Conservation (phyloP, 148 eudicot species). For the Nepenthes gracilis region DNA sequence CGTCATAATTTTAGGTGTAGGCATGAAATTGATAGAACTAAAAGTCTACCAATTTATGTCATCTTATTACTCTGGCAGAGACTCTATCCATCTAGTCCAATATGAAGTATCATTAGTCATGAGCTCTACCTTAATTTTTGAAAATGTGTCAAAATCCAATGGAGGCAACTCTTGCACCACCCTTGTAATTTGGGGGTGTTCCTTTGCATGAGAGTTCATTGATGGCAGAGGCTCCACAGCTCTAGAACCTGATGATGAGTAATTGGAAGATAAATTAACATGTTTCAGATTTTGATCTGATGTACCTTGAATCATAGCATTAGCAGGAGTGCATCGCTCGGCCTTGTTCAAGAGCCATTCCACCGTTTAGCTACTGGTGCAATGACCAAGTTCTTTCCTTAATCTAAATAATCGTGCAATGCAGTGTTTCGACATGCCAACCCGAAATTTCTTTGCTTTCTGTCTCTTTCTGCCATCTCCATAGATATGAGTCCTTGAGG, state of each 20-base stretch:
- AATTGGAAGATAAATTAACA: background rate
- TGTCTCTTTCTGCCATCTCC: background rate
- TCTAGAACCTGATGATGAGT: background rate
- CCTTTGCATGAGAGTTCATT: background rate
- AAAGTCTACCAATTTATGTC: background rate
- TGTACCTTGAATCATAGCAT: background rate
- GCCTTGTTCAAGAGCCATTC: background rate
- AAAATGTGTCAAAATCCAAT: background rate
- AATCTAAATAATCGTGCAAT: background rate
- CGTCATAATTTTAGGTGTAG: too few relatives aligned
- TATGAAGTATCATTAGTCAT: background rate
- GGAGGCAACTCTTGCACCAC: background rate
- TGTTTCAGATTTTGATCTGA: background rate
- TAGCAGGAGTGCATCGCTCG: background rate
- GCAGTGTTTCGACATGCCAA: background rate
- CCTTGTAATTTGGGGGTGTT: background rate
- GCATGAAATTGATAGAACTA: background rate
- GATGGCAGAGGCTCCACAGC: background rate
- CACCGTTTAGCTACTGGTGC: background rate
- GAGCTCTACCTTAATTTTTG: background rate
- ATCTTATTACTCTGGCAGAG: background rate
- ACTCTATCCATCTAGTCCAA: background rate
- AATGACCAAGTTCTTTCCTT: background rate
- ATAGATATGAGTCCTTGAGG: too few relatives aligned
- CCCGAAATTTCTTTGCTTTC: background rate